A percentile compares a stretch with the other conserved stretches of the same genome.
Evolutionary conservation across 345 rosid genomes (phyloP).

Genomic region (Isatis tinctoria): DNA sequence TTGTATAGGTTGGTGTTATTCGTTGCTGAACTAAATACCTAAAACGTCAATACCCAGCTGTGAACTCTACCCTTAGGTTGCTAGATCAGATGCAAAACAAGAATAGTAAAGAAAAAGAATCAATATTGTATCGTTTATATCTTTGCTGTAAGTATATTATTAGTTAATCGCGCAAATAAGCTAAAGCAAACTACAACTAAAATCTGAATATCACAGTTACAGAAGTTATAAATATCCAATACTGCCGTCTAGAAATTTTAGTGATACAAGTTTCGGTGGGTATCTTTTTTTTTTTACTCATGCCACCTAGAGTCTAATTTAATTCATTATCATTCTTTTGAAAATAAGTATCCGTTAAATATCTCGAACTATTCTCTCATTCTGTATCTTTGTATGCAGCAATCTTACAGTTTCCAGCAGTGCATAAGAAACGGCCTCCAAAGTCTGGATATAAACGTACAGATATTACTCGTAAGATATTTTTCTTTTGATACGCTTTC

Average conservation of each 20-base stretch:
- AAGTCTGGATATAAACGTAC: slow-evolving; percentile 83
- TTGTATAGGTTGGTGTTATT: not conserved
- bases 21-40: not conserved
- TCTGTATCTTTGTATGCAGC: slow-evolving; percentile 68
- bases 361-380: slow-evolving; percentile 14
- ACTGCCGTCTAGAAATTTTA: slow-evolving; percentile 7
- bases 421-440: slow-evolving; percentile 68
- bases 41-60: not conserved
- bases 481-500: not conserved
- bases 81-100: slow-evolving; percentile 1
- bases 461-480: slow-evolving; percentile 66
- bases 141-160: not conserved
- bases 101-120: not conserved
- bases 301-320: slow-evolving; percentile 6
- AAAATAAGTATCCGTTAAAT: not conserved
- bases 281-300: slow-evolving; percentile 6
- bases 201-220: not conserved
- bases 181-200: not conserved
- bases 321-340: too few relatives aligned
- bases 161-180: not conserved
- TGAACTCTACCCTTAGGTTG: not conserved
- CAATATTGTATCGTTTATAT: not conserved
- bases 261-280: not conserved
- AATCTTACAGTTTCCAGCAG: slow-evolving; percentile 83
- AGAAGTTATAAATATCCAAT: not conserved